Base-by-base conservation (phyloP, 1,139 yeast genomes). In the Scheffersomyces quercinus region DNA sequence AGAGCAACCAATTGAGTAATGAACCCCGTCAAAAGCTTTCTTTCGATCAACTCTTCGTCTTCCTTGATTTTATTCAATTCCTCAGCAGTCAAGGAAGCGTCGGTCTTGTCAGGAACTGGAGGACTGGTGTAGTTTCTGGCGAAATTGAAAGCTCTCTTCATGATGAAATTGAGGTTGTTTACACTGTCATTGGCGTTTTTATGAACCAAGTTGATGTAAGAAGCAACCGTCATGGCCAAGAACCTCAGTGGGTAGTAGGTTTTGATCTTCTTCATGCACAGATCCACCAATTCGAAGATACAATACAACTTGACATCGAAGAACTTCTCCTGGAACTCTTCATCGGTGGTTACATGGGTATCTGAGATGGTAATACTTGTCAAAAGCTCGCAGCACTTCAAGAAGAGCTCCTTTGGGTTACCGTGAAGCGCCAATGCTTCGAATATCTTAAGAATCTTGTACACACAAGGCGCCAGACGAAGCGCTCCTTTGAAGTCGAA, bases 161-260 rank as follows among this genome's bases (percentile, higher is more conserved):
- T 57, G 15, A 85, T 56, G 42, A 87, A 78, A 7, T 68, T 63
- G 26, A 62, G 47, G 13, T 75, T 58, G 7, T 62, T 55, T 16
- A 31, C 24, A 64, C 60, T 16, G 34, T 44, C 36, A 12, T 52
- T 50, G 8, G 64, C 58, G 56, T 80, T 81, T 10, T 57, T 52
- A 26, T 74, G 70, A 11, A 79, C 57, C 42, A 78, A 71, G 41
- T 79, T 80, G 37, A 84, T 62, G 36, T 82, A 62, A 0, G 88
- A 71, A 1, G 84, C 62, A 0, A 83, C 69, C 1, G 82, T 78
- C 77, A 87, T 84, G 1, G 85, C 76, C 42, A 91, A 67, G 56
- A 88, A 88, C 48, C 87, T 75, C 1, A 96, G 85, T 10, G 97
- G 96, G 55, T 83, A 83, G 16, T 37, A 60, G 0, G 95, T 85